Evolutionary conservation across 371 early-diverging fungal genomes (phyloP).

Genomic region (Neoconidiobolus thromboides): DNA sequence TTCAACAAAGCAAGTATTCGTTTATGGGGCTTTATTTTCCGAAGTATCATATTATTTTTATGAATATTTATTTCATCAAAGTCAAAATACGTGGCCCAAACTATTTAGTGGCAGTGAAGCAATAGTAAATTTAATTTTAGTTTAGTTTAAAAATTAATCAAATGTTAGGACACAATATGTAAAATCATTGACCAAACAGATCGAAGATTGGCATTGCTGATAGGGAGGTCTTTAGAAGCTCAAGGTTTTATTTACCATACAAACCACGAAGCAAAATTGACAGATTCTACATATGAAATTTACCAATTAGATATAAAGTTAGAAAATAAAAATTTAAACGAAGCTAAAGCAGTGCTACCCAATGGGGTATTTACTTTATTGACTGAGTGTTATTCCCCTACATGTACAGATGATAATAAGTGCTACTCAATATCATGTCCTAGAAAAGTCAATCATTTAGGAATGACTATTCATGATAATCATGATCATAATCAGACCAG

Average conservation of each 20-base stretch:
- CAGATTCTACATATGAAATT: conserved; percentile 53
- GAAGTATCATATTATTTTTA: conserved; percentile 1
- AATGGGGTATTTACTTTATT: conserved; percentile 73
- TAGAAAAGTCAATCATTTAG: conserved; percentile 5
- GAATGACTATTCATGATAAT: neutral
- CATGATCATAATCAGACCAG: neutral
- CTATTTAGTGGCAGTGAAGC: conserved; percentile 69
- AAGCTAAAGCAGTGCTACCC: neutral
- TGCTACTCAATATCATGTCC: conserved; percentile 81
- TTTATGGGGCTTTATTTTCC: conserved; percentile 2
- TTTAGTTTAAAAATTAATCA: conserved; percentile 4
- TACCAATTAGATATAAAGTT: conserved; percentile 44
- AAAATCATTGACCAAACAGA: conserved; percentile 58
- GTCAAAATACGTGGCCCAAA: conserved; percentile 47
- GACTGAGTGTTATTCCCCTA: conserved; percentile 81
- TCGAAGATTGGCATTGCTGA: conserved; percentile 59
- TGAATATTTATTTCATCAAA: conserved; percentile 14
- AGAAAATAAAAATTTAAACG: neutral
- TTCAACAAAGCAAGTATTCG: neutral
- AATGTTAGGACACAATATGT: conserved; percentile 42
- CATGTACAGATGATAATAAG: conserved; percentile 50
- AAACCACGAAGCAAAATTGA: conserved; percentile 54
- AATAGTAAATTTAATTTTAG: conserved; percentile 17
- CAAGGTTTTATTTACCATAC: conserved; percentile 82
- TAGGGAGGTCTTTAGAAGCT: conserved; percentile 70